Evolutionary conservation across 2,329 filamentous ascomycete species (phyloP).

Genomic region (Endocalyx cinctus): DNA sequence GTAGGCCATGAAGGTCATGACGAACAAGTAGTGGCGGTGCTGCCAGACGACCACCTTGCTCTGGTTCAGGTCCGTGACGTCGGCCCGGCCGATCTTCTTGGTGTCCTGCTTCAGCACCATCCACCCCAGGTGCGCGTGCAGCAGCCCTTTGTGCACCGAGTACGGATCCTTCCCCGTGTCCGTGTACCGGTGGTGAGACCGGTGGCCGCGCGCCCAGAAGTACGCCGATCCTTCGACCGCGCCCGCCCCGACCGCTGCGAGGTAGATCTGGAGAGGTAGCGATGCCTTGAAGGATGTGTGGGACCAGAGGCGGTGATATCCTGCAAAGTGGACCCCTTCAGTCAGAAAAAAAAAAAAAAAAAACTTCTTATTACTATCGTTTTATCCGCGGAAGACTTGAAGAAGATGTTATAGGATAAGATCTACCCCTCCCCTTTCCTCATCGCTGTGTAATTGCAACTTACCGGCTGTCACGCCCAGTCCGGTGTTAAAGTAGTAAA

Average conservation of each 20-base stretch:
- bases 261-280: conserved; percentile 40
- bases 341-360: too few relatives aligned
- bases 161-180: conserved; percentile 50
- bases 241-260: conserved; percentile 42
- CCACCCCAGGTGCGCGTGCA: conserved; percentile 48
- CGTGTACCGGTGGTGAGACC: conserved; percentile 48
- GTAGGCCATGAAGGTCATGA: conserved; percentile 41
- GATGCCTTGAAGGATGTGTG: conserved; percentile 43
- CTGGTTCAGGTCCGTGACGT: conserved; percentile 46
- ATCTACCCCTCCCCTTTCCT: too few relatives aligned
- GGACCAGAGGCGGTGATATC: conserved; percentile 35
- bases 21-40: conserved; percentile 44
- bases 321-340: too few relatives aligned
- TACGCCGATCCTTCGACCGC: conserved; percentile 45
- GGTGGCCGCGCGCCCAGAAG: conserved; percentile 46
- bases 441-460: not conserved
- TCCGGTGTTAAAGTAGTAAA: conserved; percentile 31
- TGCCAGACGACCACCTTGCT: conserved; percentile 46
- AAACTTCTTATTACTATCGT: too few relatives aligned
- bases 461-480: conserved; percentile 29
- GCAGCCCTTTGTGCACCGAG: conserved; percentile 44
- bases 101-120: conserved; percentile 52
- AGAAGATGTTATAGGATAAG: too few relatives aligned
- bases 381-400: too few relatives aligned
- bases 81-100: conserved; percentile 45